Percentiles rank a stretch among this genome's conserved stretches.
Evolutionary conservation across 768 basidiomycete species (phyloP).

Genomic region (Hericium erinaceus): DNA sequence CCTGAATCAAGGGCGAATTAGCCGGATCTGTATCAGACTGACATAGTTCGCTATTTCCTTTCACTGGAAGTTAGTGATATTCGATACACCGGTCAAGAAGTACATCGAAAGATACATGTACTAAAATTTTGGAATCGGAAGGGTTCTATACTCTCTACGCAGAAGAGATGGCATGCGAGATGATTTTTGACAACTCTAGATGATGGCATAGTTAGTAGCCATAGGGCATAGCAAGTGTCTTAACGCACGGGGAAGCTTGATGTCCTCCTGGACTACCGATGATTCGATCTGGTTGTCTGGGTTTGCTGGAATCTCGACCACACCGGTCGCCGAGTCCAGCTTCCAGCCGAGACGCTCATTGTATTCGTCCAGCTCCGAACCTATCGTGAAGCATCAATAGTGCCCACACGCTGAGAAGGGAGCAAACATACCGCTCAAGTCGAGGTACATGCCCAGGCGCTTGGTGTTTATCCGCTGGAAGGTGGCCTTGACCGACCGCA

Average conservation of each 20-base stretch:
- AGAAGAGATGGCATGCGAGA: constrained; percentile 57
- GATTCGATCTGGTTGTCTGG: constrained; percentile 86
- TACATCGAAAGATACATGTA: not conserved
- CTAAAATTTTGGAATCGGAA: not conserved
- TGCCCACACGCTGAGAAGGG: not conserved
- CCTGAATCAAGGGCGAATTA: not conserved
- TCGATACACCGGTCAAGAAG: too few relatives aligned
- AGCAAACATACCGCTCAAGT: constrained; percentile 44
- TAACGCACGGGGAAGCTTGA: constrained; percentile 70
- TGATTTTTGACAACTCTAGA: constrained; percentile 67
- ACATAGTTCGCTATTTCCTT: too few relatives aligned
- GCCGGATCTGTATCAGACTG: too few relatives aligned
- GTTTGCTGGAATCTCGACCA: constrained; percentile 68
- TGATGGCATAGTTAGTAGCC: not conserved
- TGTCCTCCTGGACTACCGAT: constrained; percentile 73
- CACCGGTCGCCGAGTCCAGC: constrained; percentile 39
- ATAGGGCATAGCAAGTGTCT: not conserved
- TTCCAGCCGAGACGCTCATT: constrained; percentile 62
- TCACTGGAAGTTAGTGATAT: too few relatives aligned
- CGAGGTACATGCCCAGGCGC: constrained; percentile 62
- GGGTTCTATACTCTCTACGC: constrained; percentile 23
- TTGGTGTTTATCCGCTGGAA: constrained; percentile 66
- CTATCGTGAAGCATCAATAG: constrained; percentile 23
- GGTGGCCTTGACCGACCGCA: constrained; percentile 68
- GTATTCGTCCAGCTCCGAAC: constrained; percentile 48